A percentile compares a stretch with the other conserved stretches of the same genome.
Conservation (phyloP, 495 filamentous ascomycete species). For the Lepidopterella palustris region DNA sequence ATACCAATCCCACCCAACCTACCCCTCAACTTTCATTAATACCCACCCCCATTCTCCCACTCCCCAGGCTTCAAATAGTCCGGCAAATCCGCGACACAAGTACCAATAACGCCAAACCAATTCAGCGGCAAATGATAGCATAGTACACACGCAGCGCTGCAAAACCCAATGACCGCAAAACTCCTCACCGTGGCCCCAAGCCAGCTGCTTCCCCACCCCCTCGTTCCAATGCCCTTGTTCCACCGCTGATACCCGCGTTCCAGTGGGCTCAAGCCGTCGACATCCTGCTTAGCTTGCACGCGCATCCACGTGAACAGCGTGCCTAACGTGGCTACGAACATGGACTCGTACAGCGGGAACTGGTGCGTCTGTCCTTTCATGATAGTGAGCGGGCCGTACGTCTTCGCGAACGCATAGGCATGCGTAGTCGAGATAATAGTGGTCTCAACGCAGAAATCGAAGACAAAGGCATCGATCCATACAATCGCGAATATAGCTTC, state of each 20-base stretch:
- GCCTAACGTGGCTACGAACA: neutral
- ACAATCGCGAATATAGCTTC: neutral
- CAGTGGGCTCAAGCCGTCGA: neutral
- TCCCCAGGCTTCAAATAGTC: constrained; percentile 2
- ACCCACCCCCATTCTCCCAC: neutral
- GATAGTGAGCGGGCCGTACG: neutral
- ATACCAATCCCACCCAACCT: neutral
- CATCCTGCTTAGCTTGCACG: neutral
- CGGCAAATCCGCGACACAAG: neutral
- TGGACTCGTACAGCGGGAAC: neutral
- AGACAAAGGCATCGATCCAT: neutral
- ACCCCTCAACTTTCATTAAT: too few relatives aligned
- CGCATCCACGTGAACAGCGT: constrained; percentile 1
- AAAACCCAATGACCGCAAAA: constrained; percentile 2
- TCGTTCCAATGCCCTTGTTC: neutral
- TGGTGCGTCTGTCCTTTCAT: neutral
- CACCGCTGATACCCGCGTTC: neutral
- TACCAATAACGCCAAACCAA: neutral
- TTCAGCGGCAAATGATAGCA: constrained; percentile 2
- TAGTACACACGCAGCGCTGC: neutral
- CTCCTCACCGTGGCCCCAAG: neutral
- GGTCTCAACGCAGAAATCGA: neutral
- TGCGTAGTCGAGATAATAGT: neutral
- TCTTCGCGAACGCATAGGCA: neutral
- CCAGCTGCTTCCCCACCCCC: neutral